These are phyloP conservation scores for Coelastrella sp. DNA, from an alignment of 139 green algal species.

Conservation along the genomic window DNA sequence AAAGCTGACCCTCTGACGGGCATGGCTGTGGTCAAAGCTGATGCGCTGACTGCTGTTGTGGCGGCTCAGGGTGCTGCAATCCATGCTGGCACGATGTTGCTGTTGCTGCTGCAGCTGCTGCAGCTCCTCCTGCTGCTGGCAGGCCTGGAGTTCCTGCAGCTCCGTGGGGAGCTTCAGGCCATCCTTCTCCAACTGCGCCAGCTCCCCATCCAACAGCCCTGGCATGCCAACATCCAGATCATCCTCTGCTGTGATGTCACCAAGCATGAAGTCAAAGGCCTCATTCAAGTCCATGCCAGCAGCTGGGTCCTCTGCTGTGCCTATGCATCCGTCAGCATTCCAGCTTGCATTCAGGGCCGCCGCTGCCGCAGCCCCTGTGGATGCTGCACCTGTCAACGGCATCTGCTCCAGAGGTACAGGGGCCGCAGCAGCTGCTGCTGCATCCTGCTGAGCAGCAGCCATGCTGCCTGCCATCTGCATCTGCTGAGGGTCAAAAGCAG, in stretches of 20 bases:
- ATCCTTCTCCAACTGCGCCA: not conserved
- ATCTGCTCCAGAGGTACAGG: not conserved
- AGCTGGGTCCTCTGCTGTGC: not conserved
- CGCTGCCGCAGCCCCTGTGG: constrained; percentile 19
- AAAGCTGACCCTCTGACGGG: constrained; percentile 17
- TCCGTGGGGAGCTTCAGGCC: constrained; percentile 3
- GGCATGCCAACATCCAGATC: constrained; percentile 1
- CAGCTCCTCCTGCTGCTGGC: not conserved
- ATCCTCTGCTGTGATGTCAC: constrained; percentile 43
- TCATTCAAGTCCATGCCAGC: constrained; percentile 1
- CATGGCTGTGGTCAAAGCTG: constrained; percentile 31
- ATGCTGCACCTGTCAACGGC: not conserved
- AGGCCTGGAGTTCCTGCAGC: constrained; percentile 22
- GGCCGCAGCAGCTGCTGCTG: constrained; percentile 2
- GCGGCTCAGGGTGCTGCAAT: not conserved
- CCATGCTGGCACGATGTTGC: not conserved
- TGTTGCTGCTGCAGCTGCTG: constrained; percentile 9
- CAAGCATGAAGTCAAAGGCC: constrained; percentile 44
- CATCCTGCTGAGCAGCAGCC: not conserved
- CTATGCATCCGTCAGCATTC: not conserved
- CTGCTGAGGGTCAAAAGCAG: not conserved
- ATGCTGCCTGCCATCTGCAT: not conserved
- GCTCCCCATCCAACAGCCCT: constrained; percentile 19
- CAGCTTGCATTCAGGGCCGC: constrained; percentile 25
- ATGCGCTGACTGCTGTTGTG: constrained; percentile 5